phyloP scores from a whole-genome alignment of 2,329 filamentous ascomycete genomes.

The Nothopassalora personata region DNA sequence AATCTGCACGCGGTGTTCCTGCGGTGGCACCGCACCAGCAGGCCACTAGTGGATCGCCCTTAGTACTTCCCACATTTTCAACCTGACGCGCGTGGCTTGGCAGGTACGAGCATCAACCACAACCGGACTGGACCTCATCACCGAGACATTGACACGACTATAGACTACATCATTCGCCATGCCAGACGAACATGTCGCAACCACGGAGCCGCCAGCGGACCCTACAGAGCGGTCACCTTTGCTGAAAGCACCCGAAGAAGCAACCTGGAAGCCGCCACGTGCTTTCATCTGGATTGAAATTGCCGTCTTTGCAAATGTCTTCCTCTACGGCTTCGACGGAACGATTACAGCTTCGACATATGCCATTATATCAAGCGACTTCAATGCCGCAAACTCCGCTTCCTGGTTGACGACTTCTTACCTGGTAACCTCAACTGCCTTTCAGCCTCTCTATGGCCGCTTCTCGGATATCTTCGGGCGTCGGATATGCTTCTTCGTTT shows the following conservation, averaged over 20 bases:
- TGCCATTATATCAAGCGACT: slow-evolving; percentile 40
- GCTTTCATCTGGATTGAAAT: slow-evolving; percentile 20
- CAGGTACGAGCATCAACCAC: not conserved
- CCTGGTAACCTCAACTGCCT: slow-evolving; percentile 55
- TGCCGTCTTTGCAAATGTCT: slow-evolving; percentile 21
- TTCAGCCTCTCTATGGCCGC: slow-evolving; percentile 59
- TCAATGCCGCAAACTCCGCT: slow-evolving; percentile 26
- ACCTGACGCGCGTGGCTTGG: not conserved
- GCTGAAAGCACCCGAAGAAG: slow-evolving; percentile 17
- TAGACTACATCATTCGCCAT: not conserved
- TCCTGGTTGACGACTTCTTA: slow-evolving; percentile 50
- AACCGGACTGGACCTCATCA: not conserved
- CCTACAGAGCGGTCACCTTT: slow-evolving; percentile 11
- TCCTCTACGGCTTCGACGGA: slow-evolving; percentile 20
- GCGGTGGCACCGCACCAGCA: not conserved
- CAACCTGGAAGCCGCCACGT: slow-evolving; percentile 17
- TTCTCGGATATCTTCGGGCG: slow-evolving; percentile 37
- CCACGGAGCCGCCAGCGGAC: not conserved
- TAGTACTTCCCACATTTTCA: not conserved
- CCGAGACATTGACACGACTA: not conserved
- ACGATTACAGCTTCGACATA: slow-evolving; percentile 21
- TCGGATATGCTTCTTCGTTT: slow-evolving; percentile 41
- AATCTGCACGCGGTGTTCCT: not conserved
- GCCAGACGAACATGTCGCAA: not conserved
- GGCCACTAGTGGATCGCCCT: not conserved